Conservation (phyloP, 768 basidiomycete species). For the Macrolepiota fuliginosa region DNA sequence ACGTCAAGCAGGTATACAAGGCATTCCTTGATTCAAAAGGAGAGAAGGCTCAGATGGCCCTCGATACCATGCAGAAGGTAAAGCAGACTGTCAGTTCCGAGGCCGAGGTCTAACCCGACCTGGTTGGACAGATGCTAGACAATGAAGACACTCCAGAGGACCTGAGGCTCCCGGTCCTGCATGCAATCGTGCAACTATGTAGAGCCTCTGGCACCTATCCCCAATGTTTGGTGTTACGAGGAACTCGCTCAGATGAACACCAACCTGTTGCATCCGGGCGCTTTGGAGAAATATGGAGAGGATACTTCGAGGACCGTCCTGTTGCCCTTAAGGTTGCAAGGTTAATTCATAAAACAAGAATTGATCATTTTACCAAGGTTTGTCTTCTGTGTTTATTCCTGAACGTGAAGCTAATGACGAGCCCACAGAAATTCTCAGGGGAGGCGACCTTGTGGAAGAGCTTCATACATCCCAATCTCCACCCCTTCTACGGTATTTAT, state of each 20-base stretch:
- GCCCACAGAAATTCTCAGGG: background rate
- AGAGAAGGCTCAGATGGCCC: background rate
- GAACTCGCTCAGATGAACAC: background rate
- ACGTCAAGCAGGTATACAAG: background rate
- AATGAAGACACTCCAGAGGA: background rate
- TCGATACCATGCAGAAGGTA: background rate
- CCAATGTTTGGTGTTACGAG: background rate
- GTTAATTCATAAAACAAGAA: conserved; percentile 19
- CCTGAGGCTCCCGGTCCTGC: background rate
- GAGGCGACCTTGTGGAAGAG: conserved; percentile 12
- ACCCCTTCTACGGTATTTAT: conserved; percentile 13
- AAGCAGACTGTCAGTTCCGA: background rate
- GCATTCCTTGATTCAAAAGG: background rate
- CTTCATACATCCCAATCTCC: conserved; percentile 6
- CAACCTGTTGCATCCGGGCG: conserved; percentile 14
- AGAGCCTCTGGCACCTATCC: background rate
- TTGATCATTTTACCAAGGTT: conserved; percentile 21
- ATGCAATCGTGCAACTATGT: background rate
- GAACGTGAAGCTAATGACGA: background rate
- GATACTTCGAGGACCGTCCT: conserved; percentile 14
- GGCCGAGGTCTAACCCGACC: background rate
- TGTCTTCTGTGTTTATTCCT: background rate
- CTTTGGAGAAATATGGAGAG: conserved; percentile 29
- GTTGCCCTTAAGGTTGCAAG: conserved; percentile 26
- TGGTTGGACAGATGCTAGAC: background rate